phyloP scores from a whole-genome alignment of 352 stramenopile genomes.

The Phytopythium montanum region DNA sequence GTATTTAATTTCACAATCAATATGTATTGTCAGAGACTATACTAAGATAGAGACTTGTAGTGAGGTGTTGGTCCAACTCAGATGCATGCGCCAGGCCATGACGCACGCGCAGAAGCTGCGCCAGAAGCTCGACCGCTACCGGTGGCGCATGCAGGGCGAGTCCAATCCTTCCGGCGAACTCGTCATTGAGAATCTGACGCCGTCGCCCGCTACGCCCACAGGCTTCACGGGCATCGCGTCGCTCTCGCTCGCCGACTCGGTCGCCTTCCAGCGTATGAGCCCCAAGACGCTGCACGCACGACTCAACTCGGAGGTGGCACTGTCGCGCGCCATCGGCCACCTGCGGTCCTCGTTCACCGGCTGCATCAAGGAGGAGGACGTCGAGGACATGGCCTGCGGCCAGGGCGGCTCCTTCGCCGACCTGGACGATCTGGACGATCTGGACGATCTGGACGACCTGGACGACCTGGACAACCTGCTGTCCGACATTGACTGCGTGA shows the following conservation, averaged over 20 bases:
- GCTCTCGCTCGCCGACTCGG: slow-evolving; percentile 12
- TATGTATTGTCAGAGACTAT: no score
- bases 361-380: slow-evolving; percentile 9
- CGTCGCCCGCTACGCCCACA: slow-evolving; percentile 24
- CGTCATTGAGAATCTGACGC: slow-evolving; percentile 6
- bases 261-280: slow-evolving; percentile 13
- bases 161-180: slow-evolving; percentile 19
- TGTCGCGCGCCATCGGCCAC: slow-evolving; percentile 18
- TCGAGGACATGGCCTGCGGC: no score
- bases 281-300: slow-evolving; percentile 11
- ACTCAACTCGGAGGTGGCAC: slow-evolving; percentile 13
- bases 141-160: slow-evolving; percentile 38
- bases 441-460: slow-evolving; percentile 22
- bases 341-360: slow-evolving; percentile 12
- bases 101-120: slow-evolving; percentile 67
- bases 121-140: slow-evolving; percentile 61
- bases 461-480: slow-evolving; percentile 42
- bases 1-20: not conserved
- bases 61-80: no score
- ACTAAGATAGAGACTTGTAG: no score
- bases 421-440: slow-evolving; percentile 14
- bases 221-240: slow-evolving; percentile 20
- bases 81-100: slow-evolving; percentile 63
- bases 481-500: slow-evolving; percentile 42
- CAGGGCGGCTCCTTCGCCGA: no score